Conservation (phyloP, 2,329 filamentous ascomycete species). For the Colletotrichum sp. region DNA sequence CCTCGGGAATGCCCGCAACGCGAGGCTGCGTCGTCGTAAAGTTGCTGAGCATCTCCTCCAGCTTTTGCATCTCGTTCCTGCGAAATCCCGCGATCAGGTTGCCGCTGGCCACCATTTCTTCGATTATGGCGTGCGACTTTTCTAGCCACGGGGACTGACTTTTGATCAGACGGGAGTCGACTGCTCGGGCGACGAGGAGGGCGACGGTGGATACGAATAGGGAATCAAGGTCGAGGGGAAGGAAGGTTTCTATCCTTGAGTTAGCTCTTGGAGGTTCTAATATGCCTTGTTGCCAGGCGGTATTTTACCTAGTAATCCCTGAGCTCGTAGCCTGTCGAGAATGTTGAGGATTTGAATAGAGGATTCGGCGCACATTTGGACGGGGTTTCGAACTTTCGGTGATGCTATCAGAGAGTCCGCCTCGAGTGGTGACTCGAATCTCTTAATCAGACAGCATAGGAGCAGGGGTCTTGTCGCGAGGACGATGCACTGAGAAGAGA, state of each 20-base stretch:
- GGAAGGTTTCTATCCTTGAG: slow-evolving; percentile 42
- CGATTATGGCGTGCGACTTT: slow-evolving; percentile 46
- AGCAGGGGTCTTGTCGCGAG: slow-evolving; percentile 35
- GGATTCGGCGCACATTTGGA: slow-evolving; percentile 39
- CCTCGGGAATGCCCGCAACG: not conserved
- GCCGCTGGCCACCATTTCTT: slow-evolving; percentile 50
- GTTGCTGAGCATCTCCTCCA: slow-evolving; percentile 41
- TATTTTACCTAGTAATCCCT: slow-evolving; percentile 49
- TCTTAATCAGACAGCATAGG: slow-evolving; percentile 35
- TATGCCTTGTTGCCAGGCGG: not conserved
- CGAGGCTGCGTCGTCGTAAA: not conserved
- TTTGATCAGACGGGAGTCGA: slow-evolving; percentile 40
- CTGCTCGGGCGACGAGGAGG: slow-evolving; percentile 40
- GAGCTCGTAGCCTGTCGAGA: slow-evolving; percentile 46
- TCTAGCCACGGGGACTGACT: slow-evolving; percentile 41
- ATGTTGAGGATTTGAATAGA: slow-evolving; percentile 39
- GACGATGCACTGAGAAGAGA: slow-evolving; percentile 30
- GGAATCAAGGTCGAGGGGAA: slow-evolving; percentile 49
- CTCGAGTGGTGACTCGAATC: slow-evolving; percentile 29
- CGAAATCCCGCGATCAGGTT: slow-evolving; percentile 51
- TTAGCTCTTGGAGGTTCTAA: not conserved
- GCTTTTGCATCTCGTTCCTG: slow-evolving; percentile 48
- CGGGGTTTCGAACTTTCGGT: slow-evolving; percentile 33
- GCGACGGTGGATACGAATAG: slow-evolving; percentile 47
- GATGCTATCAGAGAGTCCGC: slow-evolving; percentile 40